phyloP scores from a whole-genome alignment of 1,139 yeast genomes.

The Geotrichum macrosporum region DNA sequence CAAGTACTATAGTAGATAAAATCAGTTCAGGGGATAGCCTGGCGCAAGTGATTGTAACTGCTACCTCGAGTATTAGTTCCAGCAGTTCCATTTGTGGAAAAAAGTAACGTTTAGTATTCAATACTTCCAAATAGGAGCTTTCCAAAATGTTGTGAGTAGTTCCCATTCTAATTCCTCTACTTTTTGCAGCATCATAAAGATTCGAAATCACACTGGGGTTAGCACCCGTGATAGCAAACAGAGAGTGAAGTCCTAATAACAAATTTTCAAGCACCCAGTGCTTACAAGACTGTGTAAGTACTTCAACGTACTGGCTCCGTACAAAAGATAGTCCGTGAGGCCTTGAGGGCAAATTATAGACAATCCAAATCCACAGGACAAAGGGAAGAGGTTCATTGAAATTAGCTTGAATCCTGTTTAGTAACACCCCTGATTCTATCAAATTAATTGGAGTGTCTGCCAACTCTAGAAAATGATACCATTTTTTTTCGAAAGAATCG shows the following conservation, averaged over 20 bases:
- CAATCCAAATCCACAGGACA: conserved; percentile 7
- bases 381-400: conserved; percentile 1
- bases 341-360: conserved; percentile 1
- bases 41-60: not conserved
- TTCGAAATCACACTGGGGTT: conserved; percentile 1
- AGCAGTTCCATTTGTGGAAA: not conserved
- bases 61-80: conserved; percentile 2
- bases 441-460: conserved; percentile 6
- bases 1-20: not conserved
- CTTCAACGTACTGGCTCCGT: conserved; percentile 2
- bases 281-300: not conserved
- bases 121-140: not conserved
- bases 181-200: not conserved
- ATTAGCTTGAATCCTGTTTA: not conserved
- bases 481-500: conserved; percentile 1
- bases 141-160: not conserved
- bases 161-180: not conserved
- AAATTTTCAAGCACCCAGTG: not conserved
- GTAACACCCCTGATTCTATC: conserved; percentile 9
- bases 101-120: not conserved
- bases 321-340: not conserved
- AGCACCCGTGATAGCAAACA: conserved; percentile 7
- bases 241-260: not conserved
- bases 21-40: not conserved
- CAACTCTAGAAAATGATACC: conserved; percentile 5